Conservation (phyloP, 2,329 filamentous ascomycete genomes). For the Hypoxylon sp. region DNA sequence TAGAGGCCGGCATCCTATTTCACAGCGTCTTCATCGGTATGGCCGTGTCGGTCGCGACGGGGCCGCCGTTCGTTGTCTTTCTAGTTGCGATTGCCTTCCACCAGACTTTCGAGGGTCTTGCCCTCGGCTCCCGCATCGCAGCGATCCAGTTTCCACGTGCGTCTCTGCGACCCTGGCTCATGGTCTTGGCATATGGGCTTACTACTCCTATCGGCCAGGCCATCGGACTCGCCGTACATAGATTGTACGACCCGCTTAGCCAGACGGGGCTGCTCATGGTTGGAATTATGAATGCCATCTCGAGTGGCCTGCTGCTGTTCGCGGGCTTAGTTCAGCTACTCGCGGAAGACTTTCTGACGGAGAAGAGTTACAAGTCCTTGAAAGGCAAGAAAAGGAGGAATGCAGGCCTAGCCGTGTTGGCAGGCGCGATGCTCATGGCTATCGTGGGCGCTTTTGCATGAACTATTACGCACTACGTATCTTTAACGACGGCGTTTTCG, state of each 20-base stretch:
- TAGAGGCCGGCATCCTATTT: conserved; percentile 88
- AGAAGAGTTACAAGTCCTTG: conserved; percentile 79
- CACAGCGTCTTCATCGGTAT: conserved; percentile 90
- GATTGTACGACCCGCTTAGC: conserved; percentile 83
- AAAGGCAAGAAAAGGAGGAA: conserved; percentile 72
- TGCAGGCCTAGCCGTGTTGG: conserved; percentile 74
- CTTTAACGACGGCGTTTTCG: conserved; percentile 30
- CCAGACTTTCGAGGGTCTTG: conserved; percentile 90
- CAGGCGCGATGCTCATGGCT: conserved; percentile 78
- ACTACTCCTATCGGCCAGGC: conserved; percentile 88
- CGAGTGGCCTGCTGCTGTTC: conserved; percentile 83
- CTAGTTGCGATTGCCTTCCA: conserved; percentile 86
- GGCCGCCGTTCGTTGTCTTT: conserved; percentile 83
- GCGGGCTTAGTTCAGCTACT: conserved; percentile 87
- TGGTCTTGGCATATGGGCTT: conserved; percentile 82
- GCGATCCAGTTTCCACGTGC: conserved; percentile 82
- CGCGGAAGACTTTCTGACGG: conserved; percentile 85
- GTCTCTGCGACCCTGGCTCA: conserved; percentile 84
- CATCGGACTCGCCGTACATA: conserved; percentile 83
- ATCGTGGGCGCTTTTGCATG: conserved; percentile 80
- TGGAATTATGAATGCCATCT: conserved; percentile 89
- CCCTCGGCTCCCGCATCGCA: conserved; percentile 86
- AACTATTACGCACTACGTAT: conserved; percentile 7
- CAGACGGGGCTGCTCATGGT: conserved; percentile 84
- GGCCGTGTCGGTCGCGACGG: conserved; percentile 85